A percentile compares a stretch with the other conserved stretches of the same genome.
phyloP scores from a whole-genome alignment of 176 grass and related monocot species.

The Stipa capillata region DNA sequence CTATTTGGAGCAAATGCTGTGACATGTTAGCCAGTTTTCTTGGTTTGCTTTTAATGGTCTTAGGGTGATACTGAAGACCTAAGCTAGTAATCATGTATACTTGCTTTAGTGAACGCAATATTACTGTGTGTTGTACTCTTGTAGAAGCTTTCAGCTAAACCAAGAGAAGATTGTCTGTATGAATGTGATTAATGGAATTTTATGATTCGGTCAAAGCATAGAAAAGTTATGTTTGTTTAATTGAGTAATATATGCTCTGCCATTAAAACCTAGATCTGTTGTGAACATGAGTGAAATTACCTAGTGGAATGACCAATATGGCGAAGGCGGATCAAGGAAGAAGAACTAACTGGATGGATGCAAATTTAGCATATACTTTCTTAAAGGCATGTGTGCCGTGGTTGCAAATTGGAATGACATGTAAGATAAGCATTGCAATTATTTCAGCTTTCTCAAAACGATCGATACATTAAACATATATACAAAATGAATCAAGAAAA shows the following conservation, averaged over 20 bases:
- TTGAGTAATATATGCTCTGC: neutral
- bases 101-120: neutral
- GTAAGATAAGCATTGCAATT: too few species aligned
- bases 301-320: too few species aligned
- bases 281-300: too few species aligned
- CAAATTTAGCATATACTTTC: too few species aligned
- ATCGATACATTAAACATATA: too few species aligned
- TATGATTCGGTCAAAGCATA: neutral
- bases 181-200: neutral
- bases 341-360: too few species aligned
- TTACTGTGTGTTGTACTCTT: neutral
- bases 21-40: neutral
- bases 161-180: neutral
- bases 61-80: neutral
- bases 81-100: neutral
- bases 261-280: too few species aligned
- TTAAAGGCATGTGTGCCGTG: too few species aligned
- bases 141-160: neutral
- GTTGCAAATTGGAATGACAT: too few species aligned
- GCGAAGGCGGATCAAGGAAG: too few species aligned
- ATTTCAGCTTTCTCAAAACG: too few species aligned
- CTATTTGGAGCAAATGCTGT: conserved; percentile 5
- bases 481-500: too few species aligned
- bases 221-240: neutral
- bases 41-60: neutral